Percentiles rank a stretch among this genome's conserved stretches.
Evolutionary conservation across 805 yeast species (phyloP).

Genomic region (Ogataea pignaliae): DNA sequence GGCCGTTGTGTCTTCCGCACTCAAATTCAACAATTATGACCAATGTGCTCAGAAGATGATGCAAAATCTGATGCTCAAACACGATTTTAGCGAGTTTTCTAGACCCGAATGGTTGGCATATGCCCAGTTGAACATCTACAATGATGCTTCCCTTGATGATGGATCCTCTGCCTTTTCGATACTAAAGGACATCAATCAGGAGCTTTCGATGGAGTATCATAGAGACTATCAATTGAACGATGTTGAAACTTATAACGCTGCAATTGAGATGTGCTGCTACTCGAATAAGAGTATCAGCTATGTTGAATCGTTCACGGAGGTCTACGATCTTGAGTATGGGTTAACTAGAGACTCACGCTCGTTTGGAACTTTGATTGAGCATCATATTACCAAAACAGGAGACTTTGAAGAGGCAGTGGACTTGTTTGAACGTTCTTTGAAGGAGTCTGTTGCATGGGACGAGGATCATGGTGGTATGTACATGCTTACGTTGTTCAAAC

Average conservation of each 20-base stretch:
- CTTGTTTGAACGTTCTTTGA: conserved; percentile 32
- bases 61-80: conserved; percentile 5
- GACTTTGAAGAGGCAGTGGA: conserved; percentile 33
- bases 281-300: conserved; percentile 23
- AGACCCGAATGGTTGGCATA: conserved; percentile 24
- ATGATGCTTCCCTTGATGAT: background rate
- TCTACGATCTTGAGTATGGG: conserved; percentile 29
- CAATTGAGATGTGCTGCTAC: conserved; percentile 25
- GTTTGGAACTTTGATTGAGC: conserved; percentile 31
- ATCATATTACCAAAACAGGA: conserved; percentile 22
- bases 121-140: conserved; percentile 19
- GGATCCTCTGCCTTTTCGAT: no score
- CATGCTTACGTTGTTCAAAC: conserved; percentile 22
- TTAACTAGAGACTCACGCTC: conserved; percentile 34
- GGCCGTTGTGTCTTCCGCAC: conserved; percentile 22
- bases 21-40: conserved; percentile 17
- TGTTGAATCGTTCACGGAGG: conserved; percentile 21
- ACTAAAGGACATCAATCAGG: conserved; percentile 14
- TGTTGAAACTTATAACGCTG: conserved; percentile 21
- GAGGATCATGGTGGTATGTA: conserved; percentile 28
- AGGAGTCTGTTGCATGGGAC: conserved; percentile 43
- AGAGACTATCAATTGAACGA: conserved; percentile 19
- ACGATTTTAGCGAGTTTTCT: conserved; percentile 10
- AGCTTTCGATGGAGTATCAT: conserved; percentile 26
- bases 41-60: conserved; percentile 16